Percentiles rank a stretch among this genome's conserved stretches.
phyloP scores from a whole-genome alignment of 1,284 basidiomycete genomes.

The Trichosporon sp. region DNA sequence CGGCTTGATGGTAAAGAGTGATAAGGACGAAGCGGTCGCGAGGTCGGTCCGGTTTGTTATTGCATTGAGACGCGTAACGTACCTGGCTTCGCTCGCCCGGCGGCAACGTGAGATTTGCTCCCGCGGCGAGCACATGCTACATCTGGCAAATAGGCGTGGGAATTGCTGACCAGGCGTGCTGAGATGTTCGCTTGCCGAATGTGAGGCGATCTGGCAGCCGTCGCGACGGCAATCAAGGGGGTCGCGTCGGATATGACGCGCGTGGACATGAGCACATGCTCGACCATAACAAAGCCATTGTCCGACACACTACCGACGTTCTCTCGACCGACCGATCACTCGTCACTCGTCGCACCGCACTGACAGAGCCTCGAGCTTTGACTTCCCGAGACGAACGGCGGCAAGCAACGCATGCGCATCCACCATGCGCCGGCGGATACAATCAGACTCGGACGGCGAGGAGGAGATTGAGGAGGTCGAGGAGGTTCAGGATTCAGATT shows the following conservation, averaged over 20 bases:
- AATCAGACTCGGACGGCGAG: background rate
- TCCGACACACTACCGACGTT: background rate
- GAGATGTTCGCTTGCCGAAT: background rate
- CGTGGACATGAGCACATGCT: background rate
- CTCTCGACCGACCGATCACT: background rate
- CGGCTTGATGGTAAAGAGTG: slow-evolving; percentile 7
- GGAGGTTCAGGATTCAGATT: background rate
- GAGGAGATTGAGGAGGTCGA: background rate
- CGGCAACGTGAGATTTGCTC: background rate
- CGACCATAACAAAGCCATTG: background rate
- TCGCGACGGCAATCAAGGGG: background rate
- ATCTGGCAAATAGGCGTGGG: background rate
- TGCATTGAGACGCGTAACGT: background rate
- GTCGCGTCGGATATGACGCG: background rate
- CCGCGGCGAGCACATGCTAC: background rate
- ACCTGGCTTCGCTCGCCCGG: background rate
- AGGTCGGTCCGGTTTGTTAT: background rate
- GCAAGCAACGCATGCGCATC: background rate
- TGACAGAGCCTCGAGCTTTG: background rate
- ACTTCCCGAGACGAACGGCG: background rate
- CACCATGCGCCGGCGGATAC: background rate
- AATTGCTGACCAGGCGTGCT: background rate
- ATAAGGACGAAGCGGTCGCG: background rate
- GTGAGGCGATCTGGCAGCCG: background rate
- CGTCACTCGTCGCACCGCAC: background rate